Evolutionary conservation across 768 basidiomycete species (phyloP).

Genomic region (Polyporus arcularius): DNA sequence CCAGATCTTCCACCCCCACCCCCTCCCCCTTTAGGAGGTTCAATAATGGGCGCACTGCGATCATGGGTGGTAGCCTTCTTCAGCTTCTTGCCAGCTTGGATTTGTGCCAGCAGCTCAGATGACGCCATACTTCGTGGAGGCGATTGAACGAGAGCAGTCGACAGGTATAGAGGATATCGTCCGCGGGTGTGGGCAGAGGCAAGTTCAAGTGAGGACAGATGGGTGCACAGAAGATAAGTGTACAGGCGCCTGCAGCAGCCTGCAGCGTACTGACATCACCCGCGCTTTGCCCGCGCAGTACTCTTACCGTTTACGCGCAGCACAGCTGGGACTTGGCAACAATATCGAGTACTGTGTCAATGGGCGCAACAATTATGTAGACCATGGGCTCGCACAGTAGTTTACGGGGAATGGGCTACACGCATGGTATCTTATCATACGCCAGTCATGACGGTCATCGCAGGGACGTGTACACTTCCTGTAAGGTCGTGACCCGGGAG

Average conservation of each 20-base stretch:
- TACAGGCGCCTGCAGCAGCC: neutral
- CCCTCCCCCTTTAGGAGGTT: conserved; percentile 40
- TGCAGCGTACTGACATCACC: conserved; percentile 10
- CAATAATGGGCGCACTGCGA: conserved; percentile 68
- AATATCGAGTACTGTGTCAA: neutral
- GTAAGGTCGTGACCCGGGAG: neutral
- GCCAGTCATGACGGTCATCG: neutral
- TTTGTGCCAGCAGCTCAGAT: conserved; percentile 74
- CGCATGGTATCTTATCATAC: neutral
- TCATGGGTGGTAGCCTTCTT: conserved; percentile 87
- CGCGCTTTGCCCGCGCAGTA: neutral
- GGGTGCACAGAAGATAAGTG: neutral
- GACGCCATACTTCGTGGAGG: conserved; percentile 55
- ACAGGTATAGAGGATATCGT: neutral
- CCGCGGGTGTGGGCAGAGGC: neutral
- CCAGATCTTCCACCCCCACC: conserved; percentile 36
- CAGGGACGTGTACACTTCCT: neutral
- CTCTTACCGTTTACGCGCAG: too few species aligned
- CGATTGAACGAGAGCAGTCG: neutral
- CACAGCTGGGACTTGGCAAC: neutral
- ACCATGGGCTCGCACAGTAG: neutral
- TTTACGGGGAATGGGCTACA: neutral
- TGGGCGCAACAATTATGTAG: neutral
- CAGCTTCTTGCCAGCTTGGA: conserved; percentile 78
- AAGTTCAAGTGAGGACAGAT: neutral